Conservation (phyloP, 306 rosid species). For the Dryas octopetala region DNA sequence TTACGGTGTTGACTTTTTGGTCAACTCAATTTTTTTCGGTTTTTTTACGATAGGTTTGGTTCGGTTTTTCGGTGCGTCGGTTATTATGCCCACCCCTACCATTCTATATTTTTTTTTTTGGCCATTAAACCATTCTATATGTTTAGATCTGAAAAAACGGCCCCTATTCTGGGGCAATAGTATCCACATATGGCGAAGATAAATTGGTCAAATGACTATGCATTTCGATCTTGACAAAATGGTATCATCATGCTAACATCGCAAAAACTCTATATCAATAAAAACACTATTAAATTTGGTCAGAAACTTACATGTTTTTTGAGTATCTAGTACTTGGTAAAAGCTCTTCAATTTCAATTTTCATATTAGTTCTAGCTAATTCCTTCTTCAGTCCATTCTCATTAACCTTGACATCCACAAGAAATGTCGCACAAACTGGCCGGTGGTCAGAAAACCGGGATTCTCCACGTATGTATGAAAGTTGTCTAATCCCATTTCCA, state of each 20-base stretch:
- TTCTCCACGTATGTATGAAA: slow-evolving; percentile 65
- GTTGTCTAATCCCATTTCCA: slow-evolving; percentile 73
- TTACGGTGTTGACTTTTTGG: no score
- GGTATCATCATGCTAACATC: no score
- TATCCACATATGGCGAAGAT: no score
- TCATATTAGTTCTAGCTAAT: slow-evolving; percentile 38
- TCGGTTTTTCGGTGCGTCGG: no score
- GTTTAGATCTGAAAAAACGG: no score
- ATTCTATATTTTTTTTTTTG: no score
- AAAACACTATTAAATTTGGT: background rate
- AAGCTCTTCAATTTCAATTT: slow-evolving; percentile 52
- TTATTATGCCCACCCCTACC: no score
- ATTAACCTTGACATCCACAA: slow-evolving; percentile 53
- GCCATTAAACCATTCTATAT: no score
- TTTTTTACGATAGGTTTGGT: no score
- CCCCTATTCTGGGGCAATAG: no score
- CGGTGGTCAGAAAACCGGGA: slow-evolving; percentile 84
- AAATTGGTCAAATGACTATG: no score
- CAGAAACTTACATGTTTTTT: slow-evolving; percentile 19
- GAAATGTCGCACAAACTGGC: slow-evolving; percentile 77
- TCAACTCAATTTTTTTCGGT: no score
- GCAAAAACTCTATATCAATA: background rate
- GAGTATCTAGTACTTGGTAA: slow-evolving; percentile 42
- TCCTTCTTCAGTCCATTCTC: slow-evolving; percentile 44
- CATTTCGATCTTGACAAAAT: slow-evolving; percentile 47